Conservation (phyloP, 306 rosid species). For the Casuarina glauca region DNA sequence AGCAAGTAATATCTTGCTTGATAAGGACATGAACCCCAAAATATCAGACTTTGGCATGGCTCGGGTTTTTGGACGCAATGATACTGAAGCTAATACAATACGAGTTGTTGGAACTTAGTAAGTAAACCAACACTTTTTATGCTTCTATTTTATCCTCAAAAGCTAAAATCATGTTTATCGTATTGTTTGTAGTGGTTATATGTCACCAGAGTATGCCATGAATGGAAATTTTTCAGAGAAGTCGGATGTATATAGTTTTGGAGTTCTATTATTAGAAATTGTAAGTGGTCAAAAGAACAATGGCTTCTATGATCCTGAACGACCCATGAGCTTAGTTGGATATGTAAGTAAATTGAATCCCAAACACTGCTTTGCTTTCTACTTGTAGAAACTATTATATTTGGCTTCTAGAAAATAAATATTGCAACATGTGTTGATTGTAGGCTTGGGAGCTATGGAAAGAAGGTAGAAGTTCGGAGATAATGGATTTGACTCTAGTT, state of each 20-base stretch:
- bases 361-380: neutral
- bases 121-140: neutral
- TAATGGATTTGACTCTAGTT: conserved; percentile 4
- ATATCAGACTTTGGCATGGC: neutral
- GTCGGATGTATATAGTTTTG: conserved; percentile 33
- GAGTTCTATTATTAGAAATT: conserved; percentile 30
- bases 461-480: neutral
- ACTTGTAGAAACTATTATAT: neutral
- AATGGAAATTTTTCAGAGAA: conserved; percentile 27
- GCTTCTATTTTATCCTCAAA: neutral
- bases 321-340: conserved; percentile 16
- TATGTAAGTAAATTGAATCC: conserved; percentile 12
- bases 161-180: neutral
- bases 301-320: conserved; percentile 1
- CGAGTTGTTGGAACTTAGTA: neutral
- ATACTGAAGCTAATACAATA: neutral
- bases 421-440: neutral
- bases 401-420: neutral
- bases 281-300: conserved; percentile 17
- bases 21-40: conserved; percentile 13
- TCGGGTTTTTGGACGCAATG: neutral
- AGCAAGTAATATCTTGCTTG: conserved; percentile 16
- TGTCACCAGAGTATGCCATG: conserved; percentile 33
- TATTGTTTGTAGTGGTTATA: conserved; percentile 24
- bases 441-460: conserved; percentile 20